A percentile compares a stretch with the other conserved stretches of the same genome.
Conservation (phyloP, 345 rosid species). For the Citrus reticulata region DNA sequence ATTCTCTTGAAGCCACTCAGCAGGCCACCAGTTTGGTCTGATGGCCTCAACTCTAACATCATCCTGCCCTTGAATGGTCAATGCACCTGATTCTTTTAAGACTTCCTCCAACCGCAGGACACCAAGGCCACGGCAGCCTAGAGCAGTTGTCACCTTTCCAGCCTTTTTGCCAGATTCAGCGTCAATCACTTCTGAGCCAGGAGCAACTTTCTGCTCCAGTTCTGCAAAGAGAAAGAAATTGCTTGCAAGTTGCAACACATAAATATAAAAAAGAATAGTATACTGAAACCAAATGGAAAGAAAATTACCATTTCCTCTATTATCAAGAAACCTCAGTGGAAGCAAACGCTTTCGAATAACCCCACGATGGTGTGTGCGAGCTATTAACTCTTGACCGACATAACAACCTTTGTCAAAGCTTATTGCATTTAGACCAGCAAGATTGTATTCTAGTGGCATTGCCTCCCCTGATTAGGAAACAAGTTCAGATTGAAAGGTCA, state of each 20-base stretch:
- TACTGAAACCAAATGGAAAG: not conserved
- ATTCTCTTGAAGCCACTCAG: slow-evolving; percentile 59
- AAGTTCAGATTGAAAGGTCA: not conserved
- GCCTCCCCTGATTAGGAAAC: slow-evolving; percentile 60
- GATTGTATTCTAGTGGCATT: slow-evolving; percentile 86
- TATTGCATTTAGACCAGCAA: slow-evolving; percentile 81
- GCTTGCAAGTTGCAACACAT: not conserved
- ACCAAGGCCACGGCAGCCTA: slow-evolving; percentile 75
- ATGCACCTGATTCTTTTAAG: slow-evolving; percentile 36
- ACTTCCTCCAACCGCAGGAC: slow-evolving; percentile 68
- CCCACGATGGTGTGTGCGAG: slow-evolving; percentile 90
- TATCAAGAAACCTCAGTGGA: slow-evolving; percentile 60
- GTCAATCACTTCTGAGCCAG: slow-evolving; percentile 65
- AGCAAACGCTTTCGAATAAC: slow-evolving; percentile 80
- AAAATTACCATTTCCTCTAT: slow-evolving; percentile 50
- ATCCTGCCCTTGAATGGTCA: slow-evolving; percentile 47
- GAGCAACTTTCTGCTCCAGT: slow-evolving; percentile 44
- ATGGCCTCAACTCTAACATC: slow-evolving; percentile 58
- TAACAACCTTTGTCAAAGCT: slow-evolving; percentile 96
- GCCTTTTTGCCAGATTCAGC: slow-evolving; percentile 57
- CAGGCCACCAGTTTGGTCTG: slow-evolving; percentile 86
- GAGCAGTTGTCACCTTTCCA: slow-evolving; percentile 65
- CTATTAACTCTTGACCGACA: slow-evolving; percentile 92
- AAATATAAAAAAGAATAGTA: not conserved
- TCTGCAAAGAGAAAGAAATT: slow-evolving; percentile 32